Evolutionary conservation across 2,329 filamentous ascomycete species (phyloP), one percentile per base, ranked within the genome.

Genomic region (Neofusicoccum cordaticola): DNA sequence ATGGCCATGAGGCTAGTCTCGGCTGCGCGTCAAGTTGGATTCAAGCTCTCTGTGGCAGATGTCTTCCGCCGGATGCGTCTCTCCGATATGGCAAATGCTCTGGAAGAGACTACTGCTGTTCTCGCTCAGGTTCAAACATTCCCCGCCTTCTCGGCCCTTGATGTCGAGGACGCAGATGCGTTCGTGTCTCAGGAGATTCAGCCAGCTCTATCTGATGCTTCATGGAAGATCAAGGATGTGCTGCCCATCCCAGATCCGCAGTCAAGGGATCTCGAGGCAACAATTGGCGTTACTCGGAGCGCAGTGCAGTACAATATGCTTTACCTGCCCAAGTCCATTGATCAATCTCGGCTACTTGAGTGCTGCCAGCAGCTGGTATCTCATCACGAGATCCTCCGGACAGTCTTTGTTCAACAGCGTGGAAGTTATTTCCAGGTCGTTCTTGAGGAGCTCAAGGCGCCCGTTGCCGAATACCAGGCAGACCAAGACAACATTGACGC

Each of bases 231-330:
- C 47, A 71, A 76, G 2, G 83, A 89, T 67, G 80, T 88, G 1
- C 78, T 87, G 2, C 87, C 87, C 2, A 80, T 84, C 1, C 81
- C 85, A 0, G 85, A 86, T 3, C 77, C 87, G 1, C 87, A 89
- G 69, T 80, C 84, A 42, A 78, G 88, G 19, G 86, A 86, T 13
- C 81, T 90, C 45, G 80, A 79, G 66, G 86, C 81, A 22, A 89
- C 87, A 0, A 80, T 85, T 1, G 76, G 84, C 15, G 75, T 82
- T 2, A 87, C 87, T 3, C 82, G 87, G 2, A 88, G 85, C 70
- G 89, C 87, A 0, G 76, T 85, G 1, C 84, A 87, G 13, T 90
- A 91, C 70, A 86, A 87, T 66, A 80, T 88, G 65, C 85, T 90
- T 73, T 86, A 86, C 73, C 83, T 90, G 62, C 81, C 85, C 27